Base-by-base conservation (phyloP, 2,329 filamentous ascomycete species). In the Coniochaeta hoffmannii region DNA sequence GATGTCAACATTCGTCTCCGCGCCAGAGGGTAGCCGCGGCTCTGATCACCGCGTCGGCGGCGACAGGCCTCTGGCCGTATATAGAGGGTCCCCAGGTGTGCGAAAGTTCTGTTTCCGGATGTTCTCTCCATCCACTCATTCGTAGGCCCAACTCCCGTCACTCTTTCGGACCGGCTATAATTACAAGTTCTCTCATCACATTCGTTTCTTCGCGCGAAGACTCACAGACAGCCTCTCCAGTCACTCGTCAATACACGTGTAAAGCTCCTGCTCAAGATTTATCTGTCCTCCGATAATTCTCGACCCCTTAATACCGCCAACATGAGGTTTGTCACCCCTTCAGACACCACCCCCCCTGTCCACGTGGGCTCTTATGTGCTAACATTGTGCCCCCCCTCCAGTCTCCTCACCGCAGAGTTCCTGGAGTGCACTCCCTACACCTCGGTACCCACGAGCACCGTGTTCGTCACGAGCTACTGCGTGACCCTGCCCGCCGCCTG, bases 381-480 rank as follows among this genome's bases (percentile, higher is more conserved):
- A 10, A 46, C 41, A 46, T 28, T n/a, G n/a, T n/a, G 41, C 12
- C 9, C n/a, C 8, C 17, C 19, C 41, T n/a, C 10, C 14, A 46
- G 41, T 28, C 41, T 46, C 19, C 32, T 36, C 11, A 51, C 53
- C 30, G 49, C 53, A 15, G 28, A 44, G 22, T 50, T 54, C 38
- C 53, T 46, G 31, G 46, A 51, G 50, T 53, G 50, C 50, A 53
- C 52, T 17, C 52, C 52, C 11, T 30, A 30, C 22, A 44, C 19
- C 34, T 35, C 19, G 6, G 34, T 30, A 28, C 17, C 34, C 14
- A 32, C 50, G 31, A 51, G 32, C 38, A 51, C 31, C 49, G 49
- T 55, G 28, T 72, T 65, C 60, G 73, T 70, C 32, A 73, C 69
- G 7, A 61, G 69, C 41, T 76, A 74, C 63, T 64, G 66, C 59